A percentile compares a stretch with the other conserved stretches of the same genome.
phyloP scores from a whole-genome alignment of 2,329 filamentous ascomycete genomes.

The Hawksworthiomyces lignivorus region DNA sequence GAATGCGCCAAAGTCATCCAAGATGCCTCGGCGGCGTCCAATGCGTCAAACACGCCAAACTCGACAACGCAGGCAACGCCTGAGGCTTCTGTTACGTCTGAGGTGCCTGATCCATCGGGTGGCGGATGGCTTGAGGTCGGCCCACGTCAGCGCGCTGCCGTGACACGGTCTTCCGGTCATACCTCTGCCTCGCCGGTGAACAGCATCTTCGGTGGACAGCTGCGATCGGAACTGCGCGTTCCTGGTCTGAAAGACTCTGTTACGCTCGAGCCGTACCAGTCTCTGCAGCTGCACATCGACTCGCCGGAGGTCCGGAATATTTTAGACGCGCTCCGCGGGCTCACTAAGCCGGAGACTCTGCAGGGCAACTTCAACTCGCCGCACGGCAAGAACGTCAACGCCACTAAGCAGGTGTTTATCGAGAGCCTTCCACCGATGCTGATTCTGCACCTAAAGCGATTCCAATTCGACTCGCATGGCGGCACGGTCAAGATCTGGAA shows the following conservation, averaged over 20 bases:
- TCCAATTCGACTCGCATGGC: constrained; percentile 84
- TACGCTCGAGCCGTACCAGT: constrained; percentile 87
- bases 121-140: constrained; percentile 92
- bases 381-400: constrained; percentile 66
- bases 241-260: constrained; percentile 84
- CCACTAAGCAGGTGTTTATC: constrained; percentile 92
- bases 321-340: constrained; percentile 75
- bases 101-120: constrained; percentile 18
- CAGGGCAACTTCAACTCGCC: constrained; percentile 78
- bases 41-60: constrained; percentile 24
- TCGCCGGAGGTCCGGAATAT: constrained; percentile 83
- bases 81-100: constrained; percentile 21
- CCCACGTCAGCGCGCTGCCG: constrained; percentile 76
- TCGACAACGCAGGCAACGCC: constrained; percentile 38
- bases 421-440: constrained; percentile 85
- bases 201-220: constrained; percentile 87
- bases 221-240: constrained; percentile 82
- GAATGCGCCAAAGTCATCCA: constrained; percentile 78
- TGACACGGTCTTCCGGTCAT: constrained; percentile 78
- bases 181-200: constrained; percentile 72
- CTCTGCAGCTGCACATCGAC: constrained; percentile 89
- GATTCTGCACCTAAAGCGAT: constrained; percentile 92
- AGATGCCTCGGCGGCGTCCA: constrained; percentile 31
- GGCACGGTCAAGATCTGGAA: constrained; percentile 98
- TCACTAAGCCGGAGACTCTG: constrained; percentile 77